Evolutionary conservation across 2,329 filamentous ascomycete genomes (phyloP), one percentile per base, ranked within the genome.

Genomic region (Magnaporthiopsis poae): DNA sequence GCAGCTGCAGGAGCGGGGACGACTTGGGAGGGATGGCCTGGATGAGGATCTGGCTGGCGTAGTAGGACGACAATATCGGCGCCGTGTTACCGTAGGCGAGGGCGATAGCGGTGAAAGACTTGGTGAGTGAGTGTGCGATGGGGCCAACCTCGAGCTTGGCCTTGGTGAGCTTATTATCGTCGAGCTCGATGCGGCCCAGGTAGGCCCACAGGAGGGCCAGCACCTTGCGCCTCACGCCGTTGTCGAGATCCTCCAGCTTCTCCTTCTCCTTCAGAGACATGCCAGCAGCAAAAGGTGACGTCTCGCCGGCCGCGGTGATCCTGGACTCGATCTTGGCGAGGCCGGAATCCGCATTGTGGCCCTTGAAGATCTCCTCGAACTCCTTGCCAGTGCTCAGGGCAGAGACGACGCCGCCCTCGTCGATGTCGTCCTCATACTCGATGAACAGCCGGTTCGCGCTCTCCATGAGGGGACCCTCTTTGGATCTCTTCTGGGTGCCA

Each of bases 191-290:
- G 62, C 95, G 90, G 68, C 91, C 91, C 63, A 98, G 85, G 76
- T 99, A 98, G 60, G 95, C 93, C 95, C 96, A 99, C 21, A 99
- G 82, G 67, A 99, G 83, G 64, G 90, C 91, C 61, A 98, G 82
- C 9, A 92, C 89, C 82, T 98, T 98, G 73, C 95, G 86, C 71
- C 91, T 88, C 31, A 87, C 84, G 59, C 89, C 88, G 70, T 90
- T 89, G 64, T 98, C 95, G 68, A 96, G 78, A 70, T 92, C 87
- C 74, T 91, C 87, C 9, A 99, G 82, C 74, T 86, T 88, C 73
- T 88, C 83, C 74, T 88, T 88, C 73, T 96, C 92, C 77, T 92
- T 92, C 21, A 81, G 77, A 0, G 87, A 84, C 70, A 97, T 80
- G 52, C 88, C 86, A 39, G 79, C 79, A 60, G 83, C 82, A 62